Percentiles rank a stretch among this genome's conserved stretches.
These are phyloP conservation scores for Choiromyces venosus DNA, from an alignment of 495 filamentous ascomycete genomes.

Conservation along the genomic window DNA sequence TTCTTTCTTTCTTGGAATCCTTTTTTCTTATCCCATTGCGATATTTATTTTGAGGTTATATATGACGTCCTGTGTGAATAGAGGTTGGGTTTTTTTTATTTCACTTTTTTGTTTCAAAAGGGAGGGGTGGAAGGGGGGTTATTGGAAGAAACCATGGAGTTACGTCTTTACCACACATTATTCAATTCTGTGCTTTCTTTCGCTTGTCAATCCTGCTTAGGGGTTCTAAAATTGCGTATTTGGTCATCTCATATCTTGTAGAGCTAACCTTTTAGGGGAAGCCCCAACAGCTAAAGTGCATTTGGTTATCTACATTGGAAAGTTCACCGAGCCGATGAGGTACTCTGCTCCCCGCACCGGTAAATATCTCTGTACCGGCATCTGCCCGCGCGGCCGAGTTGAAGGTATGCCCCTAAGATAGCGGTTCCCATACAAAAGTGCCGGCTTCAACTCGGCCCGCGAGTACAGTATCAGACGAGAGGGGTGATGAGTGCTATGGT, in stretches of 20 bases:
- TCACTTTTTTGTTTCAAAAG: conserved; percentile 2
- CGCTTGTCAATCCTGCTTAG: not conserved
- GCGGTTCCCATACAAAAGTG: no score
- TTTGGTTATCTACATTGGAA: no score
- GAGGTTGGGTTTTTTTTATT: conserved; percentile 5
- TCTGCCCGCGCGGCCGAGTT: no score
- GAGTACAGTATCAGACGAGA: no score
- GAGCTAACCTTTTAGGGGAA: not conserved
- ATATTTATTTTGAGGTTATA: not conserved
- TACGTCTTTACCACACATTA: not conserved
- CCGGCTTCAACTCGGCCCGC: no score
- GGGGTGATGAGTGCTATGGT: no score
- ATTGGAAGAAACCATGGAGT: not conserved
- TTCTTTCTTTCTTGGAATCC: conserved; percentile 2
- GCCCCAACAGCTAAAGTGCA: not conserved
- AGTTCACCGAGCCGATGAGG: no score
- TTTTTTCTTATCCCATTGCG: conserved; percentile 9
- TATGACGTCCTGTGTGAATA: conserved; percentile 14
- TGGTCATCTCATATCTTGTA: not conserved
- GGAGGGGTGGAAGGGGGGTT: not conserved
- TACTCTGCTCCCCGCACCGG: not conserved
- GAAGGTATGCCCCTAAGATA: no score
- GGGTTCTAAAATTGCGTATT: not conserved
- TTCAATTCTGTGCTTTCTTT: not conserved
- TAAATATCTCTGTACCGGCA: not conserved